Conservation (phyloP, 2,329 filamentous ascomycete genomes). For the Paracoccidioides lutzii region DNA sequence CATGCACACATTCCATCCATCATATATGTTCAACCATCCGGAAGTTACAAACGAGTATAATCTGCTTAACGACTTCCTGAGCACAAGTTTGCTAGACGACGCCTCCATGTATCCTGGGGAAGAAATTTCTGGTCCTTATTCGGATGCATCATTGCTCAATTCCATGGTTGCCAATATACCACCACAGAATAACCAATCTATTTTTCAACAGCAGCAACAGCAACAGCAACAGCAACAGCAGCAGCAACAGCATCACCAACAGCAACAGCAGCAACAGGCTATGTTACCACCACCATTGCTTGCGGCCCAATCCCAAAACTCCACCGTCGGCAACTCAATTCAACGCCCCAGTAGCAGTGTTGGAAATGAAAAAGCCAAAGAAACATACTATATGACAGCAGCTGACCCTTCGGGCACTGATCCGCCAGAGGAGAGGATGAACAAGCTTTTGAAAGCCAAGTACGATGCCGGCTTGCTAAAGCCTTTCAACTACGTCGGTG, state of each 20-base stretch:
- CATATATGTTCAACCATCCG: conserved; percentile 87
- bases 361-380: conserved; percentile 55
- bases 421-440: conserved; percentile 87
- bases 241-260: conserved; percentile 24
- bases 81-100: conserved; percentile 81
- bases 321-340: conserved; percentile 38
- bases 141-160: conserved; percentile 43
- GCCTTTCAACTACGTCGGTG: conserved; percentile 97
- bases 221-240: conserved; percentile 22
- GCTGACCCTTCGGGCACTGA: conserved; percentile 82
- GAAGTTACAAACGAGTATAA: conserved; percentile 97
- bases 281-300: conserved; percentile 10
- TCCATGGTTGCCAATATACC: conserved; percentile 20
- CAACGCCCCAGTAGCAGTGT: conserved; percentile 49
- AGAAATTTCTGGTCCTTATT: conserved; percentile 50
- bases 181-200: conserved; percentile 16
- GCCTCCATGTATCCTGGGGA: conserved; percentile 54
- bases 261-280: conserved; percentile 23
- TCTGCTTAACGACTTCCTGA: conserved; percentile 88
- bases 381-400: conserved; percentile 89
- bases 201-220: conserved; percentile 23
- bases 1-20: conserved; percentile 86
- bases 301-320: conserved; percentile 19
- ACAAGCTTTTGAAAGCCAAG: conserved; percentile 84
- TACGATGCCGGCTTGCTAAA: conserved; percentile 89